Base-by-base conservation (phyloP, 371 early-diverging fungal genomes). In the Circinella umbellata region DNA sequence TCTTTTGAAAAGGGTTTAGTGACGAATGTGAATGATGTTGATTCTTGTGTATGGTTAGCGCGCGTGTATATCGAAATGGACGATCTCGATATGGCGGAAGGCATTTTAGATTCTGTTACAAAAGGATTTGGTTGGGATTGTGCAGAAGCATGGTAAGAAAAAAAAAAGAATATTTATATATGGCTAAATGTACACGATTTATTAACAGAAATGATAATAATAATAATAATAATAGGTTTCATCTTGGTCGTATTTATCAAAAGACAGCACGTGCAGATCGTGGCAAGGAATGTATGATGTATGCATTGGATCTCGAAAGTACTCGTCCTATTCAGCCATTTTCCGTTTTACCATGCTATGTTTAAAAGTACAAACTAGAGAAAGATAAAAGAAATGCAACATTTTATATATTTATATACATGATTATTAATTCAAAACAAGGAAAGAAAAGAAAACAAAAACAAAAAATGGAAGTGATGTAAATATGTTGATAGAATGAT, bases 271-370 rank as follows among this genome's bases (percentile, higher is more conserved):
- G 89, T 51, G 60, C 82, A 35, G 77, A 82, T 48, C 87, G 84
- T 37, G 87, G 88, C 27, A 89, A 91, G 55, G 86, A 89, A 47
- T 91, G 90, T 65, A 77, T 90, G 47, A 84, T 89, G 70, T 92
- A 91, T 68, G 92, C 93, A 20, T 73, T 92, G 13, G 92, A 92
- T 67, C 81, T 93, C 34, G 91, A 90, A 67, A 77, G 71, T 38
- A 86, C 91, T 7, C 79, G 82, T 51, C 92, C 92, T 0, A 84
- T 89, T 39, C 83, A 89, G n/a, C 74, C 89, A 4, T 91, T 91
- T 69, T 74, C 76, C 10, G 67, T 85, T 2, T 78, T 91, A 38
- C 84, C 84, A 62, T 64, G 79, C n/a, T 76, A 69, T 66, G 59
- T 70, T 59, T 66, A 63, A 71, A 11, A 27, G 18, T 18, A 20